Evolutionary conservation across 2,329 filamentous ascomycete genomes (phyloP), one percentile per base, ranked within the genome.

Genomic region (Aureobasidium sp.): DNA sequence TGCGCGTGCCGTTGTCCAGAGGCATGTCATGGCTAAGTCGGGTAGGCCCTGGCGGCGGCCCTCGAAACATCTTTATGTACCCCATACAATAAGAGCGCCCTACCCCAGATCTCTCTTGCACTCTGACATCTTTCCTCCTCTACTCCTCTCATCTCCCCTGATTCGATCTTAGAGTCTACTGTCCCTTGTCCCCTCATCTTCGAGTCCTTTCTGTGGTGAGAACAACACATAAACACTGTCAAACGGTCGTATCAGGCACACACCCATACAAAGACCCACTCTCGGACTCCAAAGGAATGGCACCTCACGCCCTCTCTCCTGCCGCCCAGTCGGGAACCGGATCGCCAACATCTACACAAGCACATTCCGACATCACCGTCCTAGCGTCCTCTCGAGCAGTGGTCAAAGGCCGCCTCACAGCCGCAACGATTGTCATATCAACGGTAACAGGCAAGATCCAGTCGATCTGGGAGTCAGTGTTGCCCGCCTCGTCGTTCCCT

Each of bases 381-480:
- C 82, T 97, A 63, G 88, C 88, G 63, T 97, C 94, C 1, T 89
- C 87, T 29, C 85, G 92, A 69, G 90, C 90, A 62, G 86, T 97
- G 56, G 80, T 97, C 68, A 88, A 87, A 49, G 86, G 88, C 63
- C 81, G 84, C 47, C 77, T 96, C 49, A 91, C 88, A 2, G 87
- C 91, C 22, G 93, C 91, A 63, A 96, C 92, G 14, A 85, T 99
- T 63, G 82, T 88, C 62, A 79, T 97, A 68, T 96, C 90, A 2
- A 83, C 85, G 7, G 73, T 73, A 45, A 92, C 90, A 0, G 94
- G 94, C 70, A 96, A 92, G 77, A 95, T 97, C 70, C 82, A 87
- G 48, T 85, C 87, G 2, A 83, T 96, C 64, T 84, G 87, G 66
- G 84, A 88, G 62, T 82, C 84, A 29, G 81, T 97, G 56, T 80